These are phyloP conservation scores for Leishmania gerbilli DNA, from an alignment of 208 protist species.

Conservation along the genomic window DNA sequence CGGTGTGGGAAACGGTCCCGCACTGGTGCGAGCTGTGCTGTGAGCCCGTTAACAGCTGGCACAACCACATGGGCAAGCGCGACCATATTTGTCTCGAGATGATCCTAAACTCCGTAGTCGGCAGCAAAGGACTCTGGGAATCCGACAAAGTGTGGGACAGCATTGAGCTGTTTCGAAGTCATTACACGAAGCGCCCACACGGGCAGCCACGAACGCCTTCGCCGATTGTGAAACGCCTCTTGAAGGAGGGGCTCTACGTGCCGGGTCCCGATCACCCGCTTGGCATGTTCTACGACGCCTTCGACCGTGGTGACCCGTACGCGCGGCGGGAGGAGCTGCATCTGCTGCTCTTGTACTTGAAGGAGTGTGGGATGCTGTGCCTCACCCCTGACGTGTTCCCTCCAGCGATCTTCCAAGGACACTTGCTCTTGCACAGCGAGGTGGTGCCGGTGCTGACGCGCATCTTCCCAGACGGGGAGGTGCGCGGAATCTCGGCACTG, in stretches of 20 bases:
- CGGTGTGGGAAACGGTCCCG: conserved; percentile 31
- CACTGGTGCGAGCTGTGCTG: conserved; percentile 72
- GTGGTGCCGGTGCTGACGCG: conserved; percentile 50
- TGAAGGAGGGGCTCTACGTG: conserved; percentile 17
- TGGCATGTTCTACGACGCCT: conserved; percentile 36
- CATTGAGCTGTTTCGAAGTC: conserved; percentile 28
- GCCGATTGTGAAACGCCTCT: conserved; percentile 12
- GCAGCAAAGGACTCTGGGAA: conserved; percentile 40
- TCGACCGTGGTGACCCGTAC: conserved; percentile 31
- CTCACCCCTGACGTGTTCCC: conserved; percentile 29
- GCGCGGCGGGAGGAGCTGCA: conserved; percentile 32
- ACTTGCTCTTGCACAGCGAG: conserved; percentile 63
- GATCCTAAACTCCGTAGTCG: conserved; percentile 56
- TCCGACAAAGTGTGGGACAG: conserved; percentile 39
- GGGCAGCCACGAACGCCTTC: conserved; percentile 21
- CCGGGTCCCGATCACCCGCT: conserved; percentile 24
- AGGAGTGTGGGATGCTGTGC: conserved; percentile 40
- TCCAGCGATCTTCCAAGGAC: conserved; percentile 38
- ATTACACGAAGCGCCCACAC: conserved; percentile 30
- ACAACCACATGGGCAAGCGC: conserved; percentile 75
- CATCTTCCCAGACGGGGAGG: conserved; percentile 70
- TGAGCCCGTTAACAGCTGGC: conserved; percentile 76
- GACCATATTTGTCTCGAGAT: conserved; percentile 83
- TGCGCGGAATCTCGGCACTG: conserved; percentile 63
- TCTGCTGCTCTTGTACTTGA: conserved; percentile 18